A percentile compares a stretch with the other conserved stretches of the same genome.
Conservation (phyloP, 2,329 filamentous ascomycete genomes). For the Pseudocercospora eumusae region DNA sequence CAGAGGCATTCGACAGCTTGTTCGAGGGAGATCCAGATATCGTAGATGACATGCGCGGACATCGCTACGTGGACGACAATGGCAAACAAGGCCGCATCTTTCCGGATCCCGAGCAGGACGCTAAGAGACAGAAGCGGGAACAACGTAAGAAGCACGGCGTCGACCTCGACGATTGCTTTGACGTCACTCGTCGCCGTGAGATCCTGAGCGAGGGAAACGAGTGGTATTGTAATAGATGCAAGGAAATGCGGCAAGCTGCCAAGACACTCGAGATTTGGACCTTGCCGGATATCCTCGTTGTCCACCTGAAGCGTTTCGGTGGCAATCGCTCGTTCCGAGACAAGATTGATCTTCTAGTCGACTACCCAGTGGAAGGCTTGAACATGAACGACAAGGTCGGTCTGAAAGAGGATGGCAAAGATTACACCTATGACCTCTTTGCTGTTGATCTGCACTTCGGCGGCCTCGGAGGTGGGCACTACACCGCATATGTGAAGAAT, state of each 20-base stretch:
- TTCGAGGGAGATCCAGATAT: conserved; percentile 56
- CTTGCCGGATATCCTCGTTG: conserved; percentile 88
- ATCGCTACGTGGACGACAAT: conserved; percentile 52
- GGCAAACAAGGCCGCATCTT: conserved; percentile 60
- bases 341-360: conserved; percentile 87
- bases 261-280: conserved; percentile 99
- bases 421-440: conserved; percentile 87
- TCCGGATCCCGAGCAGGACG: conserved; percentile 61
- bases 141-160: conserved; percentile 73
- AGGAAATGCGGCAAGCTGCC: conserved; percentile 85
- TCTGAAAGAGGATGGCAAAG: conserved; percentile 75
- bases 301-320: conserved; percentile 95
- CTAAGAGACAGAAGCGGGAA: conserved; percentile 63
- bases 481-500: conserved; percentile 92
- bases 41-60: conserved; percentile 58
- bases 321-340: conserved; percentile 78
- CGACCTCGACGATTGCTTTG: conserved; percentile 83
- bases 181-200: conserved; percentile 93
- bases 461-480: conserved; percentile 89
- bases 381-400: conserved; percentile 80
- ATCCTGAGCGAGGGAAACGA: conserved; percentile 92
- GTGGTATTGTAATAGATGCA: conserved; percentile 97
- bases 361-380: conserved; percentile 85
- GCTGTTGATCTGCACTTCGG: conserved; percentile 96
- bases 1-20: conserved; percentile 67